Conservation (phyloP, 208 protist genomes). For the Leishmania turanica region DNA sequence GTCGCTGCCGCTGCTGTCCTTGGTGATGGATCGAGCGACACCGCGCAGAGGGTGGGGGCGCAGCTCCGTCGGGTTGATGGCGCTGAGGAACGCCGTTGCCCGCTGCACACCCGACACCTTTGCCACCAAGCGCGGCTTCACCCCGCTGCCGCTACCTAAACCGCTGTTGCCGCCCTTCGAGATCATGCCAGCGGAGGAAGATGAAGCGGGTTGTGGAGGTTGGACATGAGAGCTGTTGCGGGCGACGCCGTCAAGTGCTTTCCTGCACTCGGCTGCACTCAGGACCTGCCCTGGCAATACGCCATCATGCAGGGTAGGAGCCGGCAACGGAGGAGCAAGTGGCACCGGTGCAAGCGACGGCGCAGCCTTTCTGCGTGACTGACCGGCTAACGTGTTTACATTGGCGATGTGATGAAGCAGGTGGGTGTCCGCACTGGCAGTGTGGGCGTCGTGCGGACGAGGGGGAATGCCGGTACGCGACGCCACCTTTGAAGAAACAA, state of each 20-base stretch:
- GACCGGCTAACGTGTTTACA: neutral
- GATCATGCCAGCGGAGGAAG: neutral
- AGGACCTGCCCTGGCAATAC: neutral
- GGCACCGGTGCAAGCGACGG: neutral
- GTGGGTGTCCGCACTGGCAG: constrained; percentile 10
- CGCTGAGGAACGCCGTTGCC: constrained; percentile 19
- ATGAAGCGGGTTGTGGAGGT: neutral
- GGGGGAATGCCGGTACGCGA: constrained; percentile 3
- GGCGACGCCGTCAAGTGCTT: neutral
- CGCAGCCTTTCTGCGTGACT: neutral
- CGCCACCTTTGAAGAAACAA: constrained; percentile 24
- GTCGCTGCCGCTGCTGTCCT: neutral
- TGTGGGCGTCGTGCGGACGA: constrained; percentile 14
- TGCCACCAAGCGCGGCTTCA: neutral
- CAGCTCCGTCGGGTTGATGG: constrained; percentile 26
- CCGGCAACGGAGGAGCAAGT: neutral
- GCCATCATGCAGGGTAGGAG: neutral
- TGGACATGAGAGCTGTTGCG: neutral
- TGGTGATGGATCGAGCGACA: neutral
- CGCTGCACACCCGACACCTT: constrained; percentile 20
- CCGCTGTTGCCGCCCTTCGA: neutral
- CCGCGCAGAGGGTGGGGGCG: constrained; percentile 24
- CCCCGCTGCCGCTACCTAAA: neutral
- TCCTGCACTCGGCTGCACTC: neutral
- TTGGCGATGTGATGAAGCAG: neutral